A percentile compares a stretch with the other conserved stretches of the same genome.
Evolutionary conservation across 257 asterid species (phyloP).

Genomic region (Jasminum sambac): DNA sequence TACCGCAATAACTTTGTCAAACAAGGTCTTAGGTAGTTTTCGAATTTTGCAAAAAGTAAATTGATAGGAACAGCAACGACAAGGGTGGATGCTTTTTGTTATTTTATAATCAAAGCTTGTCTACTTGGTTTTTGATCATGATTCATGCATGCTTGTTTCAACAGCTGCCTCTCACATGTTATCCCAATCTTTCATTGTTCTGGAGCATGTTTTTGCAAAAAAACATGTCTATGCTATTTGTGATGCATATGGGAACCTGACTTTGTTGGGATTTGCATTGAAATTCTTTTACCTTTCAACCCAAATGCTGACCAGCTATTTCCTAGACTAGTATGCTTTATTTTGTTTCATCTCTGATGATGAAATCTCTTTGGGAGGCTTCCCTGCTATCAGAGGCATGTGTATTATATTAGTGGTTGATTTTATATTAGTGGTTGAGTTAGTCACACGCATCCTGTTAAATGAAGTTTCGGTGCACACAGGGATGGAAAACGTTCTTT

Average conservation of each 20-base stretch:
- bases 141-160: background rate
- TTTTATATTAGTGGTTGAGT: conserved; percentile 9
- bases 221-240: background rate
- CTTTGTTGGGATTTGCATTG: background rate
- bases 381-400: conserved; percentile 16
- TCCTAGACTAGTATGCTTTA: background rate
- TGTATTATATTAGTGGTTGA: conserved; percentile 11
- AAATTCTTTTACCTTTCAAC: background rate
- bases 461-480: conserved; percentile 29
- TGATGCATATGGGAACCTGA: background rate
- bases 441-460: conserved; percentile 24
- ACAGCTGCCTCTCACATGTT: background rate
- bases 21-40: background rate
- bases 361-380: conserved; percentile 2
- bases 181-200: background rate
- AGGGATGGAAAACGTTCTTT: conserved; percentile 98
- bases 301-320: background rate
- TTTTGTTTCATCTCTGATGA: background rate
- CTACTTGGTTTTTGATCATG: background rate
- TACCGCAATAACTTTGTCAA: too few species aligned
- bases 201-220: background rate
- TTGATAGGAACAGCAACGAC: background rate
- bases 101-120: background rate
- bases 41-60: background rate
- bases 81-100: background rate